Evolutionary conservation across 2,329 filamentous ascomycete genomes (phyloP), one percentile per base, ranked within the genome.

Genomic region (Colletotrichum spaethianum): DNA sequence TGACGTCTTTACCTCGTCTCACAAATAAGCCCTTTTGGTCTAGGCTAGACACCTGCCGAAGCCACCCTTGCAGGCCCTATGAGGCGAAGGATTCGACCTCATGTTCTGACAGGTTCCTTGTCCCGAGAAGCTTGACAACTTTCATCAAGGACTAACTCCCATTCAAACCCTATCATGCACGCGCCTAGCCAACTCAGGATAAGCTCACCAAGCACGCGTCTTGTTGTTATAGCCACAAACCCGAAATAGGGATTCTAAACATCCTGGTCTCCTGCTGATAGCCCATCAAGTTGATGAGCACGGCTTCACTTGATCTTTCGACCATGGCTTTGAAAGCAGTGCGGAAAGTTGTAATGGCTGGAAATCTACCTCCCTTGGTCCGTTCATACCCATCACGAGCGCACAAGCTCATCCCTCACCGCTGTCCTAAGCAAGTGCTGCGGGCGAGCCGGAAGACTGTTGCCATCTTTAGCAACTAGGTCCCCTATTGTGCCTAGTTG

Each of bases 51-150:
- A 59, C 12, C 55, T 28, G 26, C 14, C n/a, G 36, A 28, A 16
- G 20, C 1, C 16, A 59, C 18, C 14, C 55, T 28, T 40, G 55
- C 36, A 3, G 12, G n/a, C n/a, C 55, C n/a, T 59, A 40, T 59
- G 55, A 59, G 55, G 55, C 55, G 55, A 59, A n/a, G 55, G n/a
- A 42, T 59, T 36, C 52, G n/a, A 20, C n/a, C n/a, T 23, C n/a
- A 16, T 14, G 18, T 18, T 18, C 40, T 42, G 40, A 42, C 40
- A 6, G 40, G 40, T 11, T 14, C 40, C 40, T 42, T 42, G 40
- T 33, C 23, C 36, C n/a, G n/a, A 23, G 31, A 40, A 42, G 55
- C 36, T 40, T 59, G 36, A 16, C n/a, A 23, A 7, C 20, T 59
- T 42, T 36, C 6, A 42, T 42, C 23, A 16, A 12, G 5, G 26